Percentiles rank a stretch among this genome's conserved stretches.
These are phyloP conservation scores for Ustilago tritici DNA, from an alignment of 1,284 basidiomycete species.

Conservation along the genomic window DNA sequence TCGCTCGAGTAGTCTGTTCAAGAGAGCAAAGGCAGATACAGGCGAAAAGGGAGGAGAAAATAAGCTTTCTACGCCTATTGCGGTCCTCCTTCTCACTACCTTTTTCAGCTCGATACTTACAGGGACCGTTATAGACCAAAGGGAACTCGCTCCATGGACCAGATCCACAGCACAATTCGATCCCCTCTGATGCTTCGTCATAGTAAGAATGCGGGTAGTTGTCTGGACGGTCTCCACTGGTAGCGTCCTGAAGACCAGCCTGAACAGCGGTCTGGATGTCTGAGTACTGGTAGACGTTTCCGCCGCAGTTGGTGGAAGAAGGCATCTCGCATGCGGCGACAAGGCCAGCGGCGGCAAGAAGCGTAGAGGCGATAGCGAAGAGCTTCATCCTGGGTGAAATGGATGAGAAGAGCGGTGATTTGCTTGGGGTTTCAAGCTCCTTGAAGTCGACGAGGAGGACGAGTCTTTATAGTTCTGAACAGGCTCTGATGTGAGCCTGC, in stretches of 20 bases:
- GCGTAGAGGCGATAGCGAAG: slow-evolving; percentile 18
- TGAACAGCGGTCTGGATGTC: slow-evolving; percentile 37
- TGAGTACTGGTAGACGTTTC: slow-evolving; percentile 20
- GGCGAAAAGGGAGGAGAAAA: too few species aligned
- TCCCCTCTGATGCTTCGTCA: slow-evolving; percentile 22
- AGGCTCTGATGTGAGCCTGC: too few species aligned
- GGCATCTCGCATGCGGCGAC: slow-evolving; percentile 18
- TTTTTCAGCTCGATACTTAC: slow-evolving; percentile 14
- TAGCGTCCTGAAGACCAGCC: slow-evolving; percentile 15
- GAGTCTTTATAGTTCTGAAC: too few species aligned
- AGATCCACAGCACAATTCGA: slow-evolving; percentile 17
- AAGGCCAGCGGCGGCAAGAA: slow-evolving; percentile 16
- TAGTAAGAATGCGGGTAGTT: slow-evolving; percentile 42
- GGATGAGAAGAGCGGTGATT: background rate
- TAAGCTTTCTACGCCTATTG: too few species aligned
- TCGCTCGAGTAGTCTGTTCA: slow-evolving; percentile 13
- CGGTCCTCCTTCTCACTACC: too few species aligned
- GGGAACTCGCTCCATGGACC: slow-evolving; percentile 6
- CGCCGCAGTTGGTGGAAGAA: slow-evolving; percentile 31
- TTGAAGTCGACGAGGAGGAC: too few species aligned
- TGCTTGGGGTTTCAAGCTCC: background rate
- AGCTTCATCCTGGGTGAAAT: slow-evolving; percentile 32
- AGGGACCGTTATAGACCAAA: background rate
- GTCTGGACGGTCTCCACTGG: slow-evolving; percentile 9
- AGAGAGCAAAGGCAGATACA: background rate